Evolutionary conservation across 1,139 yeast species (phyloP), one percentile per base, ranked within the genome.

Genomic region (Yamadazyma sp.): DNA sequence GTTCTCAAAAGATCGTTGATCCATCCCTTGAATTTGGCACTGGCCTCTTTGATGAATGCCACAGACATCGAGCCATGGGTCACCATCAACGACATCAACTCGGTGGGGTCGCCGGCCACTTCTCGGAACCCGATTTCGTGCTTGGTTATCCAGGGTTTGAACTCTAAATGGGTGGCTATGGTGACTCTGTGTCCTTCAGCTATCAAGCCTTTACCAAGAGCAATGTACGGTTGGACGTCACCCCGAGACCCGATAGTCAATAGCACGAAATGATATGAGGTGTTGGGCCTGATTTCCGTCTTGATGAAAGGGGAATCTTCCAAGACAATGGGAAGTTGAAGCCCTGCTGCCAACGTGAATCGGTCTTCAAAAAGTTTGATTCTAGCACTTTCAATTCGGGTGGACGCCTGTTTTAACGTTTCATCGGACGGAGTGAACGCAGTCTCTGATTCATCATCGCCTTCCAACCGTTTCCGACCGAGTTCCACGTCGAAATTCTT

Each of bases 141-240:
- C 3, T 67, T 56, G 40, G 64, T 70, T 34, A 90, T 77, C 90
- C 96, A 89, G 1, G 71, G 80, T 47, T 76, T 69, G 56, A 89
- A 90, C 57, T 90, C 97, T 0, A 54, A 52, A 57, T 90, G 97
- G 0, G 97, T 86, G 0, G 94, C 95, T 43, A 90, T 89, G 16
- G 82, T 80, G 1, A 88, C 95, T 15, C 59, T 60, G 54, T 90
- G 97, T 0, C 97, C 97, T 52, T 90, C 96, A 22, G 69, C 67
- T 33, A 78, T 61, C 34, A 90, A 65, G 0, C 92, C 96, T 50
- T 81, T 79, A 0, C 87, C 94, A n/a, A 90, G 63, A 0, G 97
- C 92, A 47, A 90, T 84, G 56, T 89, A 92, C 0, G 97, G 97
- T 57, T 90, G 97, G 6, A 90, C 97, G 61, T 90, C 97, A 31